A percentile compares a stretch with the other conserved stretches of the same genome.
Evolutionary conservation across 2,329 filamentous ascomycete species (phyloP).

Genomic region (Atkinsonella hypoxylon): DNA sequence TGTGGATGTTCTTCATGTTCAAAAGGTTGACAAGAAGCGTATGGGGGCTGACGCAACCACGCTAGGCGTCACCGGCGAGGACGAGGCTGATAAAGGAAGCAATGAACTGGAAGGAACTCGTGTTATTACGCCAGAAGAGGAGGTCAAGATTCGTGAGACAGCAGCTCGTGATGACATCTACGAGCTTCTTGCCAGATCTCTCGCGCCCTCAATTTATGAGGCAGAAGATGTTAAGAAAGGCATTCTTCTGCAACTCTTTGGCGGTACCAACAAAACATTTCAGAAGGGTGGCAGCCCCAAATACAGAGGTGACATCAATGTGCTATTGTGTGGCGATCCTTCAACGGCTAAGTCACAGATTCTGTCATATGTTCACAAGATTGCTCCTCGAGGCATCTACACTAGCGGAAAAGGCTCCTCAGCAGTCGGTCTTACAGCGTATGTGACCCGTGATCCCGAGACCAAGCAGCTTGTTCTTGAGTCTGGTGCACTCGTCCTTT

Average conservation of each 20-base stretch:
- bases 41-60: conserved; percentile 87
- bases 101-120: conserved; percentile 72
- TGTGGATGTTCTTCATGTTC: conserved; percentile 86
- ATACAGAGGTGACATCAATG: conserved; percentile 95
- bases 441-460: conserved; percentile 70
- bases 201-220: conserved; percentile 93
- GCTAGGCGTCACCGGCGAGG: conserved; percentile 67
- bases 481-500: conserved; percentile 66
- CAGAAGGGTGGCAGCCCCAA: conserved; percentile 90
- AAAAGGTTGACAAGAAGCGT: conserved; percentile 91
- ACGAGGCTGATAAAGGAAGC: conserved; percentile 50
- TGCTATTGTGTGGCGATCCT: conserved; percentile 91
- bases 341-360: conserved; percentile 95
- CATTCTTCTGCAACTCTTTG: conserved; percentile 90
- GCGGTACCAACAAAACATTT: conserved; percentile 96
- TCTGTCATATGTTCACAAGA: conserved; percentile 91
- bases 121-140: conserved; percentile 75
- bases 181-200: conserved; percentile 76
- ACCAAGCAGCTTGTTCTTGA: conserved; percentile 71
- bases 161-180: conserved; percentile 79
- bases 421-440: conserved; percentile 69
- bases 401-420: conserved; percentile 73
- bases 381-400: conserved; percentile 78
- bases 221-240: conserved; percentile 99
- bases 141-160: conserved; percentile 74